These are phyloP conservation scores for Cetraspora pellucida DNA, from an alignment of 192 early-diverging fungal species.

Conservation along the genomic window DNA sequence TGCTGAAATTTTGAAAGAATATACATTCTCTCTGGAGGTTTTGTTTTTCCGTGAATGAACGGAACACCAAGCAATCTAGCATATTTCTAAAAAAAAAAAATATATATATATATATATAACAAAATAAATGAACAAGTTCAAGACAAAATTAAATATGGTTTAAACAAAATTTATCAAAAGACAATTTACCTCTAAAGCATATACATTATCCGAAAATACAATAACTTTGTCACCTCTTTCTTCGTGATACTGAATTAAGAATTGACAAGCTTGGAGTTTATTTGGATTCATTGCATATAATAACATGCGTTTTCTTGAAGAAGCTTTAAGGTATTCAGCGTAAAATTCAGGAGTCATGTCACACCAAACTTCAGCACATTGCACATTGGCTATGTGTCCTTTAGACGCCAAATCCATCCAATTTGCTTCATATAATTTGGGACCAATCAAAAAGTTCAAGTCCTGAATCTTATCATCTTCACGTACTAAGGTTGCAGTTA, in stretches of 20 bases:
- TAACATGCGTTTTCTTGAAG: constrained; percentile 79
- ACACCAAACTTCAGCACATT: constrained; percentile 99
- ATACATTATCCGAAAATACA: constrained; percentile 99
- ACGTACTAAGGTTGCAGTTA: constrained; percentile 96
- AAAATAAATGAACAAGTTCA: background rate
- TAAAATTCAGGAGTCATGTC: constrained; percentile 97
- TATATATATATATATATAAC: too few species aligned
- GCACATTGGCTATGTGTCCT: constrained; percentile 97
- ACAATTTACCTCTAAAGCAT: constrained; percentile 75
- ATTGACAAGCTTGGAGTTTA: constrained; percentile 98
- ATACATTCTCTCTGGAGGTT: constrained; percentile 86
- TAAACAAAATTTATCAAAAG: background rate
- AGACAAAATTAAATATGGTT: background rate
- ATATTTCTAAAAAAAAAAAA: constrained; percentile 53
- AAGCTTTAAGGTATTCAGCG: constrained; percentile 84
- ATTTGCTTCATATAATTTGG: constrained; percentile 99
- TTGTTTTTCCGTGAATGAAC: constrained; percentile 90
- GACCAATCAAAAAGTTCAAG: constrained; percentile 97
- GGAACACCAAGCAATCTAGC: constrained; percentile 79
- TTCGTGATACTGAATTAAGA: constrained; percentile 92
- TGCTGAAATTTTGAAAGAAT: constrained; percentile 94
- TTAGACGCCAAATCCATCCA: constrained; percentile 98
- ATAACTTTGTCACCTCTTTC: constrained; percentile 96
- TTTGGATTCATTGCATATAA: constrained; percentile 97
- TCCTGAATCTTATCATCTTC: constrained; percentile 99